Conservation (phyloP, 2,329 filamentous ascomycete genomes). For the Pyrenophora teres region DNA sequence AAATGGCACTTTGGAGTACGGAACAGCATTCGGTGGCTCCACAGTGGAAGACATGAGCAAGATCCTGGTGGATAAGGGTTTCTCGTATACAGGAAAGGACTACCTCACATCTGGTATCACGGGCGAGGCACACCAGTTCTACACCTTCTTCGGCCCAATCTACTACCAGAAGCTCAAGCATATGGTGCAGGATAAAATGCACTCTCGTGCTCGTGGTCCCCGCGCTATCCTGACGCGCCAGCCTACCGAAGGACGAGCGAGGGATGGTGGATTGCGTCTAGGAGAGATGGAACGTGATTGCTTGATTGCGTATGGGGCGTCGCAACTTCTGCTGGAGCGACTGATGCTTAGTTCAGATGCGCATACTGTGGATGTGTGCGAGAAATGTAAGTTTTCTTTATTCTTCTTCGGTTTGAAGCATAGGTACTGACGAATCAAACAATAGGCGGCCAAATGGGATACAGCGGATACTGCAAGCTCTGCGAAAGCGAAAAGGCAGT, state of each 20-base stretch:
- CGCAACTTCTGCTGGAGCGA: slow-evolving; percentile 86
- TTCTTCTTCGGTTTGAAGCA: neutral
- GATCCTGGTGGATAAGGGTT: slow-evolving; percentile 83
- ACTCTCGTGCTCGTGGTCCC: slow-evolving; percentile 88
- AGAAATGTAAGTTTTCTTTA: slow-evolving; percentile 64
- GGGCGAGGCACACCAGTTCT: slow-evolving; percentile 89
- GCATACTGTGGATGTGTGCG: slow-evolving; percentile 90
- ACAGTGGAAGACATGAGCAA: slow-evolving; percentile 88
- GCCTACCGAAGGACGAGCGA: slow-evolving; percentile 91
- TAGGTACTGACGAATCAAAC: too few species aligned
- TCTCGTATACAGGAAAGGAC: slow-evolving; percentile 96
- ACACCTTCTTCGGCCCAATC: slow-evolving; percentile 98
- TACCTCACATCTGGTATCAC: slow-evolving; percentile 95
- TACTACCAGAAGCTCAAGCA: slow-evolving; percentile 99
- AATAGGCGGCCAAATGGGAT: slow-evolving; percentile 79
- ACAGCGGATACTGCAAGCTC: slow-evolving; percentile 90
- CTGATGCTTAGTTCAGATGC: slow-evolving; percentile 94
- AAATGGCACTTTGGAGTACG: slow-evolving; percentile 83
- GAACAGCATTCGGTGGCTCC: slow-evolving; percentile 82
- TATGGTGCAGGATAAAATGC: slow-evolving; percentile 99
- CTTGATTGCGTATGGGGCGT: slow-evolving; percentile 93
- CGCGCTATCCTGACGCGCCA: slow-evolving; percentile 91
- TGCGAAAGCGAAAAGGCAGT: slow-evolving; percentile 85
- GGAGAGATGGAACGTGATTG: slow-evolving; percentile 99
- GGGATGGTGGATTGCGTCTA: slow-evolving; percentile 87